A percentile compares a stretch with the other conserved stretches of the same genome.
These are phyloP conservation scores for Amborella trichopoda DNA, from an alignment of 164 flowering plant species.

Conservation along the genomic window DNA sequence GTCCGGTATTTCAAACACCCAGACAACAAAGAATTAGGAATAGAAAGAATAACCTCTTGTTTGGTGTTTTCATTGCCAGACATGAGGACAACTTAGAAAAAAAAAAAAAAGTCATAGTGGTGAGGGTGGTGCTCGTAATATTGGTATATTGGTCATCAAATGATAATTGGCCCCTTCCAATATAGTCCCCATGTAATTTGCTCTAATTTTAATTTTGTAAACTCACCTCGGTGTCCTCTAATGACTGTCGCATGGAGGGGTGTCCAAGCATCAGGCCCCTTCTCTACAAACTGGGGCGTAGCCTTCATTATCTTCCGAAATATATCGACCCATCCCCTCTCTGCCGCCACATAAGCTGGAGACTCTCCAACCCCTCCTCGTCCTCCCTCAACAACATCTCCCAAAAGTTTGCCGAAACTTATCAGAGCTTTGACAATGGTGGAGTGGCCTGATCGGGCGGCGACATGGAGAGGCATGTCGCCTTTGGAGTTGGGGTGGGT, in stretches of 20 bases:
- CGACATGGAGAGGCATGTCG: constrained; percentile 1
- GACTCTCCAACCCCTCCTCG: neutral
- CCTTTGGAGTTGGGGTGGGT: neutral
- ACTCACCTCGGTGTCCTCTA: neutral
- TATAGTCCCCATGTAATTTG: no score
- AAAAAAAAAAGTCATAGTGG: no score
- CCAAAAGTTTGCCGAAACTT: neutral
- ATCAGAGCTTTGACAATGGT: neutral
- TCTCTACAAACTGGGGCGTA: neutral
- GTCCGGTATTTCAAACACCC: no score
- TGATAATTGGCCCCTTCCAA: no score
- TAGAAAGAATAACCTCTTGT: no score
- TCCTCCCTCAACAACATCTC: neutral
- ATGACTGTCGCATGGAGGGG: neutral
- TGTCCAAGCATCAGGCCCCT: constrained; percentile 2
- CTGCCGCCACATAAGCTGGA: constrained; percentile 4
- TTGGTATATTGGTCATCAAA: no score
- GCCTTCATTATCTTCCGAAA: neutral
- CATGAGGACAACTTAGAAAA: no score
- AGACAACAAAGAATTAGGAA: no score
- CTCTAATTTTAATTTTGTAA: no score
- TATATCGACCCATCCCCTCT: neutral
- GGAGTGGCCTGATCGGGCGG: neutral
- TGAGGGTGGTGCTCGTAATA: no score
- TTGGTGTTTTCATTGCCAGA: no score